phyloP scores from a whole-genome alignment of 192 early-diverging fungal genomes.

The Gigaspora rosea region DNA sequence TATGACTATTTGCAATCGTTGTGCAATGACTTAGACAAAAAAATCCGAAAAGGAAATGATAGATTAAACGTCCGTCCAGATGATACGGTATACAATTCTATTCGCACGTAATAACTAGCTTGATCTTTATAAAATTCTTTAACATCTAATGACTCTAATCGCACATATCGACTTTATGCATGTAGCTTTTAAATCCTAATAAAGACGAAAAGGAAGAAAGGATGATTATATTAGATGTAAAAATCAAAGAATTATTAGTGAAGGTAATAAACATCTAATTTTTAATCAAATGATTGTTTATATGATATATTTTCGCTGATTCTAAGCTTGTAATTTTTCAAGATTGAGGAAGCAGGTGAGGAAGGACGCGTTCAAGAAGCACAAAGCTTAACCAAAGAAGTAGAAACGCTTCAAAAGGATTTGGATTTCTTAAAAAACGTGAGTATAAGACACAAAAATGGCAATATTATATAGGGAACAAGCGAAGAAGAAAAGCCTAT shows the following conservation, averaged over 20 bases:
- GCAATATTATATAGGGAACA: background rate
- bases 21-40: conserved; percentile 68
- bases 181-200: conserved; percentile 57
- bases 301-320: background rate
- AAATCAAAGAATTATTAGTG: conserved; percentile 67
- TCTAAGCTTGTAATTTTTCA: background rate
- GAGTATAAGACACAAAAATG: conserved; percentile 27
- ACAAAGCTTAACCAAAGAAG: conserved; percentile 57
- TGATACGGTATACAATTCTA: conserved; percentile 57
- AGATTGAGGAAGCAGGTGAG: conserved; percentile 74
- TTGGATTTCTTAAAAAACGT: conserved; percentile 58
- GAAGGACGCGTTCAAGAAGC: conserved; percentile 77
- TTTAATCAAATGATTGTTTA: background rate
- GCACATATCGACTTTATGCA: too few relatives aligned
- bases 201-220: conserved; percentile 82
- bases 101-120: too few relatives aligned
- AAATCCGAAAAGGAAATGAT: conserved; percentile 69
- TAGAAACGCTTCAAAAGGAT: conserved; percentile 70
- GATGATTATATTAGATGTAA: conserved; percentile 78
- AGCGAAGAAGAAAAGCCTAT: background rate
- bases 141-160: too few relatives aligned
- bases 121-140: too few relatives aligned
- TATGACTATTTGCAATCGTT: conserved; percentile 65
- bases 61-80: conserved; percentile 67
- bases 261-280: conserved; percentile 37